Percentiles rank a stretch among this genome's conserved stretches.
These are phyloP conservation scores for Penicillium sclerotigenum DNA, from an alignment of 2,329 filamentous ascomycete species.

Conservation along the genomic window DNA sequence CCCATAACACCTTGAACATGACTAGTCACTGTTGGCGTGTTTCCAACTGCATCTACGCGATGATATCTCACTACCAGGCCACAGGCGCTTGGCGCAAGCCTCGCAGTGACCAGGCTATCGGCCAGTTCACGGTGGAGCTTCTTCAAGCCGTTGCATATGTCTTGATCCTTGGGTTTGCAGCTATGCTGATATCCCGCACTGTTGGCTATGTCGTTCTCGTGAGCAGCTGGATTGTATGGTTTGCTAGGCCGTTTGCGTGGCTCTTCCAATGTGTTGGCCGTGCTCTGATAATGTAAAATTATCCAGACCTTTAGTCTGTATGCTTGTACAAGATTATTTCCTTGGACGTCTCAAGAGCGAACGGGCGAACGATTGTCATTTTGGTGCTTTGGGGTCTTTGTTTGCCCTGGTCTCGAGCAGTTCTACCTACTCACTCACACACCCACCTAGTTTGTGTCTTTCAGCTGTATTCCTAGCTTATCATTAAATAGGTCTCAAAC, in stretches of 20 bases:
- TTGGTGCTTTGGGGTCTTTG: neutral
- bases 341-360: neutral
- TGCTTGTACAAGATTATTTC: neutral
- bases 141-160: slow-evolving; percentile 36
- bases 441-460: neutral
- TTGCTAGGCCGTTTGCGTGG: slow-evolving; percentile 35
- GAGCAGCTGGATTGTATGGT: slow-evolving; percentile 38
- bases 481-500: neutral
- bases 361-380: neutral
- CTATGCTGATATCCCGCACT: slow-evolving; percentile 31
- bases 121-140: slow-evolving; percentile 29
- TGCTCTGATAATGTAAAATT: slow-evolving; percentile 24
- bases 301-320: neutral
- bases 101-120: slow-evolving; percentile 28
- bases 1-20: slow-evolving; percentile 31
- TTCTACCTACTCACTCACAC: neutral
- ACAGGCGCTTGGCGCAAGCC: slow-evolving; percentile 32
- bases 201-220: slow-evolving; percentile 34
- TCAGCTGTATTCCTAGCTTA: neutral
- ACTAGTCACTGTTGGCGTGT: slow-evolving; percentile 32
- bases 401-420: neutral
- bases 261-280: slow-evolving; percentile 28
- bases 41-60: slow-evolving; percentile 23
- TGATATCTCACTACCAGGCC: slow-evolving; percentile 30
- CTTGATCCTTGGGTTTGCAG: slow-evolving; percentile 31